A percentile compares a stretch with the other conserved stretches of the same genome.
phyloP scores from a whole-genome alignment of 2,329 filamentous ascomycete species.

The Ophiostoma montium region DNA sequence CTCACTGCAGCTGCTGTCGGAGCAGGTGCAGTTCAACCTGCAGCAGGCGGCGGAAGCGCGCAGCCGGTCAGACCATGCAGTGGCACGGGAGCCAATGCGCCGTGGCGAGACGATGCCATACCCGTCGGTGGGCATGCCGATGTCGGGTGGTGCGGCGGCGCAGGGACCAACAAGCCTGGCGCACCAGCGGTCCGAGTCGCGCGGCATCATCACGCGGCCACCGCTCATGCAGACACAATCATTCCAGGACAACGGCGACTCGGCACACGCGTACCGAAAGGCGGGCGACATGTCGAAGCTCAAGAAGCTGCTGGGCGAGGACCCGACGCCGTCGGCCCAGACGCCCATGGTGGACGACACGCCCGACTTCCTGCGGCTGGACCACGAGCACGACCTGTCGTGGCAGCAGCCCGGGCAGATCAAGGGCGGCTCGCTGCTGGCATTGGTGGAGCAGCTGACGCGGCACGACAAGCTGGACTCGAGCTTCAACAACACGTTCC shows the following conservation, averaged over 20 bases:
- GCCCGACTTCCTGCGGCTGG: slow-evolving; percentile 71
- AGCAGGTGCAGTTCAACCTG: slow-evolving; percentile 52
- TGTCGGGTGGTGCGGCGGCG: slow-evolving; percentile 1
- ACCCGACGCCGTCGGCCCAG: slow-evolving; percentile 40
- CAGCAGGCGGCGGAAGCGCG: slow-evolving; percentile 30
- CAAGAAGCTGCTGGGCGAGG: slow-evolving; percentile 52
- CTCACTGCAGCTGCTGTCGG: slow-evolving; percentile 73
- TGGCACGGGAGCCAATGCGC: slow-evolving; percentile 35
- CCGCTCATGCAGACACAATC: slow-evolving; percentile 43
- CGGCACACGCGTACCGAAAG: slow-evolving; percentile 37
- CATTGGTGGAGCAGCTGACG: slow-evolving; percentile 86
- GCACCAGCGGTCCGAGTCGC: slow-evolving; percentile 47
- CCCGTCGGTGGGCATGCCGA: slow-evolving; percentile 19
- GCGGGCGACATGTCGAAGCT: slow-evolving; percentile 50
- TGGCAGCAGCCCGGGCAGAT: slow-evolving; percentile 73
- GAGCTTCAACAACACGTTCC: slow-evolving; percentile 93
- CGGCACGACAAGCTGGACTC: slow-evolving; percentile 91
- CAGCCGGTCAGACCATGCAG: slow-evolving; percentile 26
- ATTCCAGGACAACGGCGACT: slow-evolving; percentile 44
- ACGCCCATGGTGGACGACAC: slow-evolving; percentile 51
- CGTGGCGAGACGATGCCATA: slow-evolving; percentile 45
- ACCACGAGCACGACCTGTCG: slow-evolving; percentile 76
- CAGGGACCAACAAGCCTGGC: slow-evolving; percentile 12
- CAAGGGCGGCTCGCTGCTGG: slow-evolving; percentile 78
- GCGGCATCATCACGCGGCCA: slow-evolving; percentile 29